Base-by-base conservation (phyloP, 495 filamentous ascomycete genomes). In the Elasticomyces elasticus region DNA sequence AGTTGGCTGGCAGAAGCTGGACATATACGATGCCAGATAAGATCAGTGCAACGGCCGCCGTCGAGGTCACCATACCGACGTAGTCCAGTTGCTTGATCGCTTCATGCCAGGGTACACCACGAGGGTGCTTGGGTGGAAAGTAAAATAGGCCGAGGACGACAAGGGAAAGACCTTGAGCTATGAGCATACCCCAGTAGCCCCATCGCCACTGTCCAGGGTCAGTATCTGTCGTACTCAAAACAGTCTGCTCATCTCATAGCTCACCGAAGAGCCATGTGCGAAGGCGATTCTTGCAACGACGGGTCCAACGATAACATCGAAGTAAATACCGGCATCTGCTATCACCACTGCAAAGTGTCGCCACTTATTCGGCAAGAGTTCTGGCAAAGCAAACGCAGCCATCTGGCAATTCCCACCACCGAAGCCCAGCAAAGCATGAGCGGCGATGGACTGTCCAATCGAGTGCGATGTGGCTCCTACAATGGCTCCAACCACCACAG, bases 361-460 rank as follows among this genome's bases (percentile, higher is more conserved):
- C 64, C 64, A 71, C 53, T 69, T 71, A 57, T 68, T 68, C 3
- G 68, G 68, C 11, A 71, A 57, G 1, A 71, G 62, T 44, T 71
- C 68, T 10, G 68, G 65, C 6, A 70, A 56, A 1, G 67, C 67
- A 56, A 68, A 69, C 11, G 66, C 64, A 26, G 64, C 64, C 38
- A 55, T 24, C 25, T 60, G 57, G 30, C 48, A 43, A 26, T 60
- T 57, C 6, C 54, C 64, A 28, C 26, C 59, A 24, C 59, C 59
- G 47, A 64, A 64, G 13, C 62, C 62, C 12, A 56, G 46, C 17
- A 64, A 28, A 13, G 44, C 54, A 28, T 54, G 47, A 26, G 51
- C 62, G 15, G 59, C 56, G 17, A 52, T 57, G n/a, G 63, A 15
- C 23, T 42, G 35, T n/a, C 26, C 42, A 22, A 20, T 54, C 6